Evolutionary conservation across 148 eudicot species (phyloP).

Genomic region (Chenopodium album): DNA sequence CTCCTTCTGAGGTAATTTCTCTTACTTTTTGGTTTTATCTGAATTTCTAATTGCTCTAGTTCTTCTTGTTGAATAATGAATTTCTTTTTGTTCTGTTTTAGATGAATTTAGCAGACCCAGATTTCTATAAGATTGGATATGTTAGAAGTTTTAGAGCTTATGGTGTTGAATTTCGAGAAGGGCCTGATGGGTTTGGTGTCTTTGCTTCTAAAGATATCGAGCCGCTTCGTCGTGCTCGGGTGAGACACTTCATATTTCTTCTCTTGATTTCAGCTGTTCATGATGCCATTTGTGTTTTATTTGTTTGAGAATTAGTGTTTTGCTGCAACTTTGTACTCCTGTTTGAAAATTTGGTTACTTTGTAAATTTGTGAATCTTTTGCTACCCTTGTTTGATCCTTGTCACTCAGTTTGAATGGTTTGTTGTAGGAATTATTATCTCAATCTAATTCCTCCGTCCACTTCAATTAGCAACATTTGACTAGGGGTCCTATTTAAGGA

Average conservation of each 20-base stretch:
- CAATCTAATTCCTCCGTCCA: not conserved
- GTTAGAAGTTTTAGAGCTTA: slow-evolving; percentile 88
- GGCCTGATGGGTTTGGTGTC: slow-evolving; percentile 93
- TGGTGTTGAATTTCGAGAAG: slow-evolving; percentile 94
- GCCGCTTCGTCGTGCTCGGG: slow-evolving; percentile 92
- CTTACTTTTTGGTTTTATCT: not conserved
- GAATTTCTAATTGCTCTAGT: not conserved
- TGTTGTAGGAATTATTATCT: not conserved
- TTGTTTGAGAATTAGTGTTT: not conserved
- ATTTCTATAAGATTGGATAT: slow-evolving; percentile 87
- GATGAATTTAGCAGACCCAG: slow-evolving; percentile 88
- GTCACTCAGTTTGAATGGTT: not conserved
- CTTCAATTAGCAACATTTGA: not conserved
- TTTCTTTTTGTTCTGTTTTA: slow-evolving; percentile 24
- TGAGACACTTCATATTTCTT: slow-evolving; percentile 18
- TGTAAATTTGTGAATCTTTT: not conserved
- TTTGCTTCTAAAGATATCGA: slow-evolving; percentile 90
- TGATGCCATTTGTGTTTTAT: not conserved
- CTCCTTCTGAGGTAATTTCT: slow-evolving; percentile 47
- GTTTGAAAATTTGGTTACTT: not conserved
- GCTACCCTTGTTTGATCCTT: not conserved
- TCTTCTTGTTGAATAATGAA: not conserved
- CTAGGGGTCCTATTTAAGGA: not conserved
- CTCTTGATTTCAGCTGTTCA: not conserved
- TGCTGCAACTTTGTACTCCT: not conserved